Evolutionary conservation across 768 basidiomycete species (phyloP).

Genomic region (Mrakia hoshinonis): DNA sequence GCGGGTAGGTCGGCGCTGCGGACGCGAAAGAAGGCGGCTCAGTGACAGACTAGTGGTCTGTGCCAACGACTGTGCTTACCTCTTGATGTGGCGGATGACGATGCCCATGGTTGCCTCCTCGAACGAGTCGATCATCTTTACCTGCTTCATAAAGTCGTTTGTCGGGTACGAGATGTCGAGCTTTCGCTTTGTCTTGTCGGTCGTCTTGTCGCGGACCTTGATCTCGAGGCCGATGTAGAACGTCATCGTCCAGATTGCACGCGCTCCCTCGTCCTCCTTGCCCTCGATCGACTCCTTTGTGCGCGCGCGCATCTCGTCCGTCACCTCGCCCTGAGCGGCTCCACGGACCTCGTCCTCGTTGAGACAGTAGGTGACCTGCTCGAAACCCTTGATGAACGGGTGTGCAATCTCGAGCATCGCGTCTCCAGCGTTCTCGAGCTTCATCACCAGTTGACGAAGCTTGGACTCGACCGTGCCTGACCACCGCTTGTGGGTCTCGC

Average conservation of each 20-base stretch:
- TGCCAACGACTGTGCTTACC: slow-evolving; percentile 44
- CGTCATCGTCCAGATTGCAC: slow-evolving; percentile 84
- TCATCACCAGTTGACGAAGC: slow-evolving; percentile 92
- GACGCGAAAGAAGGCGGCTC: too few relatives aligned
- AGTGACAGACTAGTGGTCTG: too few relatives aligned
- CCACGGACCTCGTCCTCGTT: slow-evolving; percentile 77
- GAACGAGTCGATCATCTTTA: slow-evolving; percentile 92
- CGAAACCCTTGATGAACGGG: slow-evolving; percentile 90
- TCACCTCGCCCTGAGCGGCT: slow-evolving; percentile 80
- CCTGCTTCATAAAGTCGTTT: slow-evolving; percentile 84
- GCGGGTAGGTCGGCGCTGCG: slow-evolving; percentile 25
- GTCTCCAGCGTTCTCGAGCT: slow-evolving; percentile 83
- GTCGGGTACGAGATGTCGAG: slow-evolving; percentile 97
- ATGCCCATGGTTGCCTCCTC: slow-evolving; percentile 90
- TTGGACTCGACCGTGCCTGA: slow-evolving; percentile 98
- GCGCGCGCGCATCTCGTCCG: slow-evolving; percentile 60
- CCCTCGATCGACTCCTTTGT: slow-evolving; percentile 69
- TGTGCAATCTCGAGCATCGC: slow-evolving; percentile 74
- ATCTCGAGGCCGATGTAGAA: slow-evolving; percentile 94
- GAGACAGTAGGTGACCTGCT: slow-evolving; percentile 73
- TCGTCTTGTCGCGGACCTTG: slow-evolving; percentile 42
- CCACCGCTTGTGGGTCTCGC: slow-evolving; percentile 43
- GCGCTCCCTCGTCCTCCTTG: slow-evolving; percentile 55
- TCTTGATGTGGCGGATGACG: slow-evolving; percentile 83
- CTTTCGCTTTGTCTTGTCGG: slow-evolving; percentile 61